These are phyloP conservation scores for Phytophthora sojae DNA, from an alignment of 352 stramenopile genomes.

Conservation along the genomic window DNA sequence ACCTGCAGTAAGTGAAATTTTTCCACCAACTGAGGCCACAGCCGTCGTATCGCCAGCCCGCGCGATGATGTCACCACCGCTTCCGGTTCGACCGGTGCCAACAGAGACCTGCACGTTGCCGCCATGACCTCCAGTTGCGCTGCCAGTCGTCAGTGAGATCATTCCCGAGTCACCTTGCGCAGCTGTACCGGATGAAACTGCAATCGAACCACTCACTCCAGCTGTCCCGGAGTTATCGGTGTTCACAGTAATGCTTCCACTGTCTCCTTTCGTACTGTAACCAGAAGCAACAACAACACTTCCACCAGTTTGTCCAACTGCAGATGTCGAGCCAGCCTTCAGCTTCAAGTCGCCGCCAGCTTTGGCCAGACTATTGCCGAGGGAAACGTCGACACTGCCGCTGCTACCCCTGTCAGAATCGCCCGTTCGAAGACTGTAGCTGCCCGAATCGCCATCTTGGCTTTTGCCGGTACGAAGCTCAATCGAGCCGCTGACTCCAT, in stretches of 20 bases:
- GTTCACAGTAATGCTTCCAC: slow-evolving; percentile 76
- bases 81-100: slow-evolving; percentile 56
- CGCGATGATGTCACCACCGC: slow-evolving; percentile 73
- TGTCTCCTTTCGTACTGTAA: slow-evolving; percentile 67
- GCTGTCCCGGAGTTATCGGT: slow-evolving; percentile 77
- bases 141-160: slow-evolving; percentile 76
- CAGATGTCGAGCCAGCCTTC: slow-evolving; percentile 41
- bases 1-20: slow-evolving; percentile 52
- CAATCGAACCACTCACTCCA: slow-evolving; percentile 82
- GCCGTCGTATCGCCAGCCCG: slow-evolving; percentile 70
- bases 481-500: slow-evolving; percentile 80
- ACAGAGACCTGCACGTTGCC: slow-evolving; percentile 75
- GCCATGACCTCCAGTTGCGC: slow-evolving; percentile 58
- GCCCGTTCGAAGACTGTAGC: slow-evolving; percentile 63
- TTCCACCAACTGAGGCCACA: slow-evolving; percentile 51
- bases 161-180: slow-evolving; percentile 69
- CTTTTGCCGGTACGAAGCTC: slow-evolving; percentile 63
- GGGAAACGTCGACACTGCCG: slow-evolving; percentile 30
- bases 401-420: slow-evolving; percentile 50
- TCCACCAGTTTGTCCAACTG: slow-evolving; percentile 68
- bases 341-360: slow-evolving; percentile 35
- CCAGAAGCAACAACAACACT: slow-evolving; percentile 83
- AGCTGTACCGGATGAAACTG: slow-evolving; percentile 65
- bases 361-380: slow-evolving; percentile 30
- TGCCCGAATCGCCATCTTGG: slow-evolving; percentile 62